Percentiles rank a stretch among this genome's conserved stretches.
Evolutionary conservation across 2,329 filamentous ascomycete species (phyloP).

Genomic region (Exophiala aquamarina): DNA sequence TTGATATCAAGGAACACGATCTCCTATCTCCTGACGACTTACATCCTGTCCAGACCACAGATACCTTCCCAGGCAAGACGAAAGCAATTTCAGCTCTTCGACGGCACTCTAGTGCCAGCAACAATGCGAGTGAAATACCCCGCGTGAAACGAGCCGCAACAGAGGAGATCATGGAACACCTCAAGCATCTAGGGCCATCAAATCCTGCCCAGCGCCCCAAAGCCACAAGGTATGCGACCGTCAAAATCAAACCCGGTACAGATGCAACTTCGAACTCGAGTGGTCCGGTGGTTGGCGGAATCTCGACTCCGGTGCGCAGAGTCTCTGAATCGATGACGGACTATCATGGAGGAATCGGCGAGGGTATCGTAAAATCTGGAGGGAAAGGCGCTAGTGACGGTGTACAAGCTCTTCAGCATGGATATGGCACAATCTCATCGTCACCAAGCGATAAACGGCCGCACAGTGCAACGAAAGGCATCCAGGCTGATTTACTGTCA

Average conservation of each 20-base stretch:
- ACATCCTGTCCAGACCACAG: slow-evolving; percentile 24
- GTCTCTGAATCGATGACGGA: slow-evolving; percentile 36
- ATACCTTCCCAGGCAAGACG: slow-evolving; percentile 31
- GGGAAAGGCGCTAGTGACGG: slow-evolving; percentile 64
- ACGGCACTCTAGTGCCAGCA: slow-evolving; percentile 36
- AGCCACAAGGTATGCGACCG: slow-evolving; percentile 60
- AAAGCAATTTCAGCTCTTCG: slow-evolving; percentile 27
- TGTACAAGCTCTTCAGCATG: slow-evolving; percentile 59
- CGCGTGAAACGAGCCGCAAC: slow-evolving; percentile 50
- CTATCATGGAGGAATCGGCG: slow-evolving; percentile 54
- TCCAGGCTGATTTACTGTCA: slow-evolving; percentile 20
- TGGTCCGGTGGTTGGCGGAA: slow-evolving; percentile 37
- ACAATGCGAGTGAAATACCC: slow-evolving; percentile 30
- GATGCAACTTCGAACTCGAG: slow-evolving; percentile 32
- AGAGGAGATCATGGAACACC: slow-evolving; percentile 57
- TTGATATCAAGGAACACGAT: slow-evolving; percentile 49
- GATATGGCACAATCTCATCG: slow-evolving; percentile 48
- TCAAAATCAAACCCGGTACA: slow-evolving; percentile 64
- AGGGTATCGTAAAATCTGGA: slow-evolving; percentile 54
- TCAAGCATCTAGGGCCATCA: slow-evolving; percentile 64
- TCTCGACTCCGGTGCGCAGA: slow-evolving; percentile 34
- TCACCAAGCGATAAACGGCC: slow-evolving; percentile 24
- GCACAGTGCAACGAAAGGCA: slow-evolving; percentile 28
- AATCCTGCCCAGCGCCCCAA: slow-evolving; percentile 62
- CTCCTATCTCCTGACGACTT: slow-evolving; percentile 30